Evolutionary conservation across 164 flowering plant species (phyloP).

Genomic region (Vitis rupestris): DNA sequence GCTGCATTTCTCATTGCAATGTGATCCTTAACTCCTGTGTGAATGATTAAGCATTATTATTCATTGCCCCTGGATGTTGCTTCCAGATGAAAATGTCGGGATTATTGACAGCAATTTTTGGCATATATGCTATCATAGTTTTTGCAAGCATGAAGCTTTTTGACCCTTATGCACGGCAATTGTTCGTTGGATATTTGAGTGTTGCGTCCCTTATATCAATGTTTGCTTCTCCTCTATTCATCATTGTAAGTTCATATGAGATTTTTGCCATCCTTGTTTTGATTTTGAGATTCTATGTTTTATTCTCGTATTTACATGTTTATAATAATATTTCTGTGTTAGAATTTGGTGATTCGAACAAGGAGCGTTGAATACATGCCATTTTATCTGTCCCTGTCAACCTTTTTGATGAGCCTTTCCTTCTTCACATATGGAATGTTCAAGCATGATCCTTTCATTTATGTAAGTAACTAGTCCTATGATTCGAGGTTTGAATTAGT

Average conservation of each 20-base stretch:
- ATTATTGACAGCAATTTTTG: slow-evolving; percentile 45
- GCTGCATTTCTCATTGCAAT: not conserved
- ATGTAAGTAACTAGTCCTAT: slow-evolving; percentile 14
- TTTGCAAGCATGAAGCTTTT: slow-evolving; percentile 42
- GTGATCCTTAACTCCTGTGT: not conserved
- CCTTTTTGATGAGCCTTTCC: slow-evolving; percentile 28
- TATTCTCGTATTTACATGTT: not conserved
- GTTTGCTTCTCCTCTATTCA: slow-evolving; percentile 80
- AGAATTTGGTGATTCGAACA: slow-evolving; percentile 28
- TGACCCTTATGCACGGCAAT: slow-evolving; percentile 38
- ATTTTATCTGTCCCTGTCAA: slow-evolving; percentile 23
- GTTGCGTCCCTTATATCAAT: slow-evolving; percentile 72
- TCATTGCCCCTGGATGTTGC: not conserved
- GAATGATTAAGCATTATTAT: not conserved
- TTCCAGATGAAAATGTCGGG: slow-evolving; percentile 61
- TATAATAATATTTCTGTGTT: not conserved
- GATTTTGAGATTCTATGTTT: no score
- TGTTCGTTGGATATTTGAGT: slow-evolving; percentile 65
- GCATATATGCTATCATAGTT: slow-evolving; percentile 38
- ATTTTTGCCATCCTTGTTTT: no score
- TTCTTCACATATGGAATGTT: slow-evolving; percentile 26
- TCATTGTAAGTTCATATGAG: slow-evolving; percentile 50
- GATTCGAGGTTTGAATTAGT: not conserved
- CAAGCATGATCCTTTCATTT: slow-evolving; percentile 26
- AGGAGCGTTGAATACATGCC: slow-evolving; percentile 32